A percentile compares a stretch with the other conserved stretches of the same genome.
These are phyloP conservation scores for Coleophoma crateriformis DNA, from an alignment of 2,329 filamentous ascomycete genomes.

Conservation along the genomic window DNA sequence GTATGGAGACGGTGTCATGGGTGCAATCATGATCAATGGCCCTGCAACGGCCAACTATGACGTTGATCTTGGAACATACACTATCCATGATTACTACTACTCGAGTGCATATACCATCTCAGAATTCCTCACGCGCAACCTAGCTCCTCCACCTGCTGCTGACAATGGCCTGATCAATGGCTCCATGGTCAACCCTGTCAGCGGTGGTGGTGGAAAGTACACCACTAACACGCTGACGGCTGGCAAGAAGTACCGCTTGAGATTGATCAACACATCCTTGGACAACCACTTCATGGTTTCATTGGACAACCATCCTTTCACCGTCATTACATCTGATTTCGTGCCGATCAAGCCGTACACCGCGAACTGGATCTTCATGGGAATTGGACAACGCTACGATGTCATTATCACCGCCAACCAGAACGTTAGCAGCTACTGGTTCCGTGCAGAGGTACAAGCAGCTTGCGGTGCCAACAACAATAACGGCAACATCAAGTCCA, in stretches of 20 bases:
- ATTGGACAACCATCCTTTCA: constrained; percentile 48
- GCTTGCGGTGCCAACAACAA: constrained; percentile 9
- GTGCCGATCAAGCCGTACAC: constrained; percentile 48
- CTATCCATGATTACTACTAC: constrained; percentile 1
- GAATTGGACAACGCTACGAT: constrained; percentile 34
- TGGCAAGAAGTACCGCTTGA: constrained; percentile 31
- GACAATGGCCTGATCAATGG: constrained; percentile 12
- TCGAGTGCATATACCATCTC: constrained; percentile 7
- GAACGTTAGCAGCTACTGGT: neutral
- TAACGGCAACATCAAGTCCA: constrained; percentile 9
- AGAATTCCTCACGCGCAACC: constrained; percentile 2
- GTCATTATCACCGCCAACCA: constrained; percentile 27
- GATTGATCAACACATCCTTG: constrained; percentile 35
- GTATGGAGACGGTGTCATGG: constrained; percentile 41
- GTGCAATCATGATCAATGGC: constrained; percentile 52
- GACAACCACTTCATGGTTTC: constrained; percentile 18
- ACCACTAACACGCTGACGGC: constrained; percentile 14
- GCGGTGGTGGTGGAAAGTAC: neutral
- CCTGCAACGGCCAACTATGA: constrained; percentile 52
- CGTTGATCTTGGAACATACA: constrained; percentile 44
- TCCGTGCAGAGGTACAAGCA: neutral
- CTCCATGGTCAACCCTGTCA: neutral
- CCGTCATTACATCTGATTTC: constrained; percentile 48
- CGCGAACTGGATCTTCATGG: constrained; percentile 35
- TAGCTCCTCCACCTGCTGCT: neutral